phyloP scores from a whole-genome alignment of 2,329 filamentous ascomycete species.

The Monosporascus sp. region DNA sequence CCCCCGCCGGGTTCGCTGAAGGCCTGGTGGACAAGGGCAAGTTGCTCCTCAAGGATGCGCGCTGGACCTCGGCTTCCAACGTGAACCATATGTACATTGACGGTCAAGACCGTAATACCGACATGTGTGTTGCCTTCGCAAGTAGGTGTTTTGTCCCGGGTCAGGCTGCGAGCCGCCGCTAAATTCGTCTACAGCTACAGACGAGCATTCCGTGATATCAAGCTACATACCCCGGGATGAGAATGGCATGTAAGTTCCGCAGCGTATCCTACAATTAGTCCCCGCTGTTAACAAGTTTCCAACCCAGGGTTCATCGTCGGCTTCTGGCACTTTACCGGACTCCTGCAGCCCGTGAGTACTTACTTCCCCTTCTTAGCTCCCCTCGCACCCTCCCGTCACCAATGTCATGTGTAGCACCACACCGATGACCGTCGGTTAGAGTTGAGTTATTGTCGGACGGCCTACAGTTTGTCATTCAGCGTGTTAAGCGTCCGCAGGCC shows the following conservation, averaged over 20 bases:
- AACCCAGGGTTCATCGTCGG: constrained; percentile 14
- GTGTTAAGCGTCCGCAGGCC: no score
- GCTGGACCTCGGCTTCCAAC: constrained; percentile 22
- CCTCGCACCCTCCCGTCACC: background rate
- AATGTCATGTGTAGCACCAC: background rate
- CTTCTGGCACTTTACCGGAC: constrained; percentile 14
- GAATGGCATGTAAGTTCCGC: constrained; percentile 32
- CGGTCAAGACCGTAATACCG: constrained; percentile 32
- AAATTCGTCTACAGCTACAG: constrained; percentile 25
- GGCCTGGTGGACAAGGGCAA: constrained; percentile 35
- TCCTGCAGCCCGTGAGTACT: background rate
- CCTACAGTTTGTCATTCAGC: no score
- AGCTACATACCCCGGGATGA: constrained; percentile 39
- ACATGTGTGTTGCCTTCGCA: constrained; percentile 38
- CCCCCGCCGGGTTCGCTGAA: constrained; percentile 32
- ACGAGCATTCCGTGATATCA: constrained; percentile 31
- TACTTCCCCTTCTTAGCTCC: background rate
- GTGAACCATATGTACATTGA: constrained; percentile 37
- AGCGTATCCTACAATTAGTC: background rate
- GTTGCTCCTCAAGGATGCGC: constrained; percentile 29
- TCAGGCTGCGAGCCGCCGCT: constrained; percentile 2
- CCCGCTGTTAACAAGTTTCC: background rate
- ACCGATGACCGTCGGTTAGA: no score
- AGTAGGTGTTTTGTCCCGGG: constrained; percentile 30
- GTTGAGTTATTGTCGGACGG: no score